Evolutionary conservation across 2,329 filamentous ascomycete species (phyloP).

Genomic region (Didymosphaeria variabile): DNA sequence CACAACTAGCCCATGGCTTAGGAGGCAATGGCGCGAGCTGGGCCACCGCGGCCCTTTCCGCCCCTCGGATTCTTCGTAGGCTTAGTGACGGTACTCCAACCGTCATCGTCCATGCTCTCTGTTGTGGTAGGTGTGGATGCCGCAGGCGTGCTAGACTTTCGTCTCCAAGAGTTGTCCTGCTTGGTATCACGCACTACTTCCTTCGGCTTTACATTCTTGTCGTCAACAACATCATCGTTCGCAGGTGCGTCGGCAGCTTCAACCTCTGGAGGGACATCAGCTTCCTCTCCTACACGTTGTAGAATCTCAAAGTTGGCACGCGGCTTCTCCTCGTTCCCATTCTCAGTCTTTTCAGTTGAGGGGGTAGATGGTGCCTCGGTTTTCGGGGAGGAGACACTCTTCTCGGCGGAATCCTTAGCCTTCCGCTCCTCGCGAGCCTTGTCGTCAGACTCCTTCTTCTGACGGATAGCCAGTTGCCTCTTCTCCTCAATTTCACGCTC

Average conservation of each 20-base stretch:
- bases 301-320: slow-evolving; percentile 65
- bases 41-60: slow-evolving; percentile 53
- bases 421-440: slow-evolving; percentile 78
- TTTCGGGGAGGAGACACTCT: slow-evolving; percentile 63
- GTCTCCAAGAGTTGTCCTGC: slow-evolving; percentile 51
- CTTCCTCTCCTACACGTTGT: slow-evolving; percentile 53
- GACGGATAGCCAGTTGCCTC: slow-evolving; percentile 73
- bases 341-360: slow-evolving; percentile 46
- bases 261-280: slow-evolving; percentile 47
- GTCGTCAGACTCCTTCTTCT: slow-evolving; percentile 88
- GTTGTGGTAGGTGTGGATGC: slow-evolving; percentile 53
- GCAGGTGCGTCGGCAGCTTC: slow-evolving; percentile 58
- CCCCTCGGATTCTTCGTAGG: slow-evolving; percentile 51
- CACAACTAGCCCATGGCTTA: slow-evolving; percentile 32
- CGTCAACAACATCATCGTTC: slow-evolving; percentile 59
- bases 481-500: slow-evolving; percentile 93
- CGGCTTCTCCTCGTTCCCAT: slow-evolving; percentile 53
- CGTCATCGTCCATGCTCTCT: slow-evolving; percentile 60
- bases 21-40: slow-evolving; percentile 58
- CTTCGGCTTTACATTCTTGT: slow-evolving; percentile 65
- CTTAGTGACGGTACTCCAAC: slow-evolving; percentile 62
- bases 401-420: slow-evolving; percentile 64
- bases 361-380: slow-evolving; percentile 53
- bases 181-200: slow-evolving; percentile 60
- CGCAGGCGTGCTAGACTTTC: slow-evolving; percentile 45